Percentiles rank a stretch among this genome's conserved stretches.
Evolutionary conservation across 331 rosid genomes (phyloP).

Genomic region (Quercus lobata): DNA sequence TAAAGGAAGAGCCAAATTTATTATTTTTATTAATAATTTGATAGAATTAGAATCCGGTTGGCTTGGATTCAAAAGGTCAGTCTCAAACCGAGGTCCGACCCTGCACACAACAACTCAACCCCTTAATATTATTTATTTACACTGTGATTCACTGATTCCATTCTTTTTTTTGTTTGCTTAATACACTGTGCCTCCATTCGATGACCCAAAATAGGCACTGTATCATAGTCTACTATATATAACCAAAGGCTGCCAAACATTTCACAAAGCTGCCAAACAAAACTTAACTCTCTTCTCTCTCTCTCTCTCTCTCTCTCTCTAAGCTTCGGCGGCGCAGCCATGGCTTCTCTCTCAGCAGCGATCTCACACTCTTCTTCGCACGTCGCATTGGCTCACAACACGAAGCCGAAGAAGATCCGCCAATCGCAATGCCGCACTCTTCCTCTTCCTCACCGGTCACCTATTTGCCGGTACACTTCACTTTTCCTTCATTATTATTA

Average conservation of each 20-base stretch:
- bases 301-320: neutral
- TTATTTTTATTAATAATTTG: too few species aligned
- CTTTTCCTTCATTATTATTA: neutral
- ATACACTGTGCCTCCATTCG: too few species aligned
- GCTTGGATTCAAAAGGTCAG: too few species aligned
- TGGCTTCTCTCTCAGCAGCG: constrained; percentile 51
- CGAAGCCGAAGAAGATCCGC: constrained; percentile 20
- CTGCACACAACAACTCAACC: too few species aligned
- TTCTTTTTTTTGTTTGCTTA: too few species aligned
- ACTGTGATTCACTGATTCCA: too few species aligned
- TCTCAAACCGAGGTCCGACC: too few species aligned
- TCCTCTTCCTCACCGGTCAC: constrained; percentile 18
- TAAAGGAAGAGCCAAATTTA: too few species aligned
- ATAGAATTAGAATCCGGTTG: too few species aligned
- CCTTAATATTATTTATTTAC: too few species aligned
- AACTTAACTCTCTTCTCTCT: neutral
- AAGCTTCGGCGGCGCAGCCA: neutral
- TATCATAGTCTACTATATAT: neutral
- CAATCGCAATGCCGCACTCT: constrained; percentile 42
- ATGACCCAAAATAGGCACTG: too few species aligned
- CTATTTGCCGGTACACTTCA: constrained; percentile 17
- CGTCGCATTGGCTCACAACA: constrained; percentile 9
- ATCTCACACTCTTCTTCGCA: constrained; percentile 29
- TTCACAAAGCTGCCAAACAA: neutral
- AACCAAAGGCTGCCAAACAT: neutral